phyloP scores from a whole-genome alignment of 306 rosid species.

The Datisca glomerata region DNA sequence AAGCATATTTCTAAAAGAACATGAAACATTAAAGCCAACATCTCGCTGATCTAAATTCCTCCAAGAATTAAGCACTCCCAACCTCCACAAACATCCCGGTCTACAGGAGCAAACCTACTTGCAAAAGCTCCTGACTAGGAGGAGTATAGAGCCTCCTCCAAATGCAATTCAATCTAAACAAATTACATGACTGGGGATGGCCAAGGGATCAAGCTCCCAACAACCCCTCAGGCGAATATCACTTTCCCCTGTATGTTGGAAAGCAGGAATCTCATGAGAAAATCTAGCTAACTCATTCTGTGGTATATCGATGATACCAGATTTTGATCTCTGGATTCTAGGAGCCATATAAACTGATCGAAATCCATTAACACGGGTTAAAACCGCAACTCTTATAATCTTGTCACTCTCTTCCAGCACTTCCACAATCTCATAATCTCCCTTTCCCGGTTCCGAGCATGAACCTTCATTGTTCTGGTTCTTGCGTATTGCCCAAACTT shows the following conservation, averaged over 20 bases:
- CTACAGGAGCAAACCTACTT: no score
- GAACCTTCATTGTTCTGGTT: constrained; percentile 19
- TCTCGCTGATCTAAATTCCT: no score
- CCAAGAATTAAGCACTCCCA: no score
- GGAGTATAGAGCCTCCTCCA: no score
- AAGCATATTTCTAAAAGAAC: no score
- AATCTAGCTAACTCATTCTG: constrained; percentile 30
- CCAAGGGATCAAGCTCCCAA: constrained; percentile 56
- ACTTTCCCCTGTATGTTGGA: constrained; percentile 27
- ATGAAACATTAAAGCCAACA: no score
- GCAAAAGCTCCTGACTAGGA: no score
- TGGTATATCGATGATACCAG: constrained; percentile 23
- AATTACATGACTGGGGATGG: no score
- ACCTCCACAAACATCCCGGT: no score
- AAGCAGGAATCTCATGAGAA: constrained; percentile 51
- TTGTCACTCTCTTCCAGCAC: constrained; percentile 29
- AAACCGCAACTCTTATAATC: constrained; percentile 24
- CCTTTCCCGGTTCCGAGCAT: constrained; percentile 16
- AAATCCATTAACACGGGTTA: constrained; percentile 15
- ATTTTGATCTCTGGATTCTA: constrained; percentile 40
- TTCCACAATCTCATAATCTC: constrained; percentile 43
- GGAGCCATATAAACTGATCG: constrained; percentile 38
- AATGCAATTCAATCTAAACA: no score
- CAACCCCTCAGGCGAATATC: constrained; percentile 31
- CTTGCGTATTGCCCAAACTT: constrained; percentile 54